Conservation (phyloP, 768 basidiomycete genomes). For the Lyophyllum decastes region DNA sequence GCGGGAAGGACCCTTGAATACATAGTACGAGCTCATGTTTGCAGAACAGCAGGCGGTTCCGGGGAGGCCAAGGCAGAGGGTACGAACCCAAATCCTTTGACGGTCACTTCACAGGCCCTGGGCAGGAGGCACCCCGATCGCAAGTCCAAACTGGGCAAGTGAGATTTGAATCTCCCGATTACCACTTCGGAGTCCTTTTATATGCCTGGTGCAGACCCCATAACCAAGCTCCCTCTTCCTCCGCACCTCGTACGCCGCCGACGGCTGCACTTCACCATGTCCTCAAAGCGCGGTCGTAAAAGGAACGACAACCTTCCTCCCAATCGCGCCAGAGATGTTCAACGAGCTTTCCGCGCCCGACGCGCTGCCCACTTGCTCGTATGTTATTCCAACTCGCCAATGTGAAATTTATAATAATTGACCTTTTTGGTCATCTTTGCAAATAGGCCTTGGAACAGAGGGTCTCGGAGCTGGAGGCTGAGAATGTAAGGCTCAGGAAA, state of each 20-base stretch:
- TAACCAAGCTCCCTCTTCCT: conserved; percentile 21
- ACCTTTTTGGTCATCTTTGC: conserved; percentile 28
- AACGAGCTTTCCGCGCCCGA: conserved; percentile 86
- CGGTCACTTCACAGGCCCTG: conserved; percentile 6
- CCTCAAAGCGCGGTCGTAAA: conserved; percentile 86
- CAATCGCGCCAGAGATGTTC: conserved; percentile 84
- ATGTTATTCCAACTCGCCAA: conserved; percentile 32
- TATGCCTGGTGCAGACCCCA: conserved; percentile 33
- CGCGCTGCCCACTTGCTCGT: conserved; percentile 87
- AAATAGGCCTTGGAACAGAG: conserved; percentile 77
- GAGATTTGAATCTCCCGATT: conserved; percentile 34
- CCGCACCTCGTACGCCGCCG: conserved; percentile 30
- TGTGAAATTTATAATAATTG: conserved; percentile 40
- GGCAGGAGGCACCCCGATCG: conserved; percentile 17
- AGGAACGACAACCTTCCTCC: conserved; percentile 80
- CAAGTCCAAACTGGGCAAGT: conserved; percentile 15
- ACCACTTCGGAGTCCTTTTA: conserved; percentile 38
- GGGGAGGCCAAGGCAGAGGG: conserved; percentile 7
- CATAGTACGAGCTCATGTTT: not conserved
- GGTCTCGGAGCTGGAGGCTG: conserved; percentile 81
- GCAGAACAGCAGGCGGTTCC: not conserved
- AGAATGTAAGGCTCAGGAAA: conserved; percentile 74
- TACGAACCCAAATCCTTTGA: not conserved
- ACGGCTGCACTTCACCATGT: conserved; percentile 51
- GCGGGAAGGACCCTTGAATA: not conserved